Percentiles rank a stretch among this genome's conserved stretches.
Evolutionary conservation across 164 flowering plant genomes (phyloP).

Genomic region (Chimonanthus praecox): DNA sequence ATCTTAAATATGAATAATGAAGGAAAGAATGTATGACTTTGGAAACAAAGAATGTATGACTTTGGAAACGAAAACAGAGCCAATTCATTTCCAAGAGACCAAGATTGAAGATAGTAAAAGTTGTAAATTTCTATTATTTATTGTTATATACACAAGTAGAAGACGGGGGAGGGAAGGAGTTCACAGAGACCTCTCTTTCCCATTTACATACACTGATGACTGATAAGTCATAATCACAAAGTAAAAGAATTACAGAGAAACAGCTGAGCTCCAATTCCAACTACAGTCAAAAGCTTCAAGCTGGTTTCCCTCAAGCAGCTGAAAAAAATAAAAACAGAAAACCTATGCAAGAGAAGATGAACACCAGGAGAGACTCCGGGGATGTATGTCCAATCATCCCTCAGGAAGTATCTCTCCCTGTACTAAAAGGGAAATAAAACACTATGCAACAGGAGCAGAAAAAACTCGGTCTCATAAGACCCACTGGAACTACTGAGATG

Average conservation of each 20-base stretch:
- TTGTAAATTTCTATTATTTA: neutral
- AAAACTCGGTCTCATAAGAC: neutral
- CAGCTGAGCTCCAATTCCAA: conserved; percentile 31
- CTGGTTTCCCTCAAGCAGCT: conserved; percentile 8
- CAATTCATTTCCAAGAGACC: neutral
- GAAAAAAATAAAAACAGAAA: neutral
- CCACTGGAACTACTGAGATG: neutral
- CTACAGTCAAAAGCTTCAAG: conserved; percentile 27
- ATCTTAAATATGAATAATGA: no score
- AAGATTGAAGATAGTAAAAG: neutral
- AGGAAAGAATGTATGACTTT: no score
- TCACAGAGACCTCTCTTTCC: neutral
- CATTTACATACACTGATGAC: neutral
- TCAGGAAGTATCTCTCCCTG: conserved; percentile 20
- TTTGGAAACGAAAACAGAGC: neutral
- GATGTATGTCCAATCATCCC: conserved; percentile 30
- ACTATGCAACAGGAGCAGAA: no score
- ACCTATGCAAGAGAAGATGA: neutral
- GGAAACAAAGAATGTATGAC: neutral
- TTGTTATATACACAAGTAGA: neutral
- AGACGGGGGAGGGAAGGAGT: neutral
- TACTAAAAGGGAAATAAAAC: no score
- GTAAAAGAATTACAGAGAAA: conserved; percentile 8
- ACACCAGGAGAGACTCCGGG: conserved; percentile 23
- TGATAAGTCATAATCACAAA: neutral